phyloP scores from a whole-genome alignment of 192 early-diverging fungal genomes.

The Coemansia sp. region DNA sequence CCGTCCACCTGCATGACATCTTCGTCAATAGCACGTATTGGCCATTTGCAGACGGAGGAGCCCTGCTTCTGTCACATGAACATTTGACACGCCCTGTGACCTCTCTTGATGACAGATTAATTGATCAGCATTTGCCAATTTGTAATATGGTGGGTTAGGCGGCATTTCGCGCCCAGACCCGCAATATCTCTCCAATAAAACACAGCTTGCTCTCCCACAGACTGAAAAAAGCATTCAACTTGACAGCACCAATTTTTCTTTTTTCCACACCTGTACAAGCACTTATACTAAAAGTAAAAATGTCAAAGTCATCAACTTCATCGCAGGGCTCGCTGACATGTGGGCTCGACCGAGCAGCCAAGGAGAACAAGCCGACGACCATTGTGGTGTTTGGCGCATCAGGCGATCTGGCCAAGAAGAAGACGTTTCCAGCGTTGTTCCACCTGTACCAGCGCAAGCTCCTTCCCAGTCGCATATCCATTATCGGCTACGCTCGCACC shows the following conservation, averaged over 20 bases:
- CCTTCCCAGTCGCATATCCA: slow-evolving; percentile 68
- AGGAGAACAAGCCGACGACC: slow-evolving; percentile 52
- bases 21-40: background rate
- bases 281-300: slow-evolving; percentile 22
- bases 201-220: too few species aligned
- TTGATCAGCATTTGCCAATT: background rate
- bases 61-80: slow-evolving; percentile 14
- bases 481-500: slow-evolving; percentile 93
- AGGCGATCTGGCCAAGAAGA: slow-evolving; percentile 98
- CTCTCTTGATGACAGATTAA: background rate
- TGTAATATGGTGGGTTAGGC: too few species aligned
- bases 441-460: slow-evolving; percentile 82
- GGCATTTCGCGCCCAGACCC: too few species aligned
- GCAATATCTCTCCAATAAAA: too few species aligned
- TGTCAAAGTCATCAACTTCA: slow-evolving; percentile 82
- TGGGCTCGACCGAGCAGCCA: slow-evolving; percentile 47
- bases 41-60: slow-evolving; percentile 3
- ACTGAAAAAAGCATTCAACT: too few species aligned
- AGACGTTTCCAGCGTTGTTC: slow-evolving; percentile 96
- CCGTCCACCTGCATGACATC: background rate
- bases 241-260: background rate
- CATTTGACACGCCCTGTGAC: slow-evolving; percentile 5
- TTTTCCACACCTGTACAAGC: slow-evolving; percentile 13
- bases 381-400: slow-evolving; percentile 82
- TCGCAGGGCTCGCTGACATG: slow-evolving; percentile 58